Percentiles rank a stretch among this genome's conserved stretches.
phyloP scores from a whole-genome alignment of 2,329 filamentous ascomycete genomes.

The Graphiopsis chlorocephala region DNA sequence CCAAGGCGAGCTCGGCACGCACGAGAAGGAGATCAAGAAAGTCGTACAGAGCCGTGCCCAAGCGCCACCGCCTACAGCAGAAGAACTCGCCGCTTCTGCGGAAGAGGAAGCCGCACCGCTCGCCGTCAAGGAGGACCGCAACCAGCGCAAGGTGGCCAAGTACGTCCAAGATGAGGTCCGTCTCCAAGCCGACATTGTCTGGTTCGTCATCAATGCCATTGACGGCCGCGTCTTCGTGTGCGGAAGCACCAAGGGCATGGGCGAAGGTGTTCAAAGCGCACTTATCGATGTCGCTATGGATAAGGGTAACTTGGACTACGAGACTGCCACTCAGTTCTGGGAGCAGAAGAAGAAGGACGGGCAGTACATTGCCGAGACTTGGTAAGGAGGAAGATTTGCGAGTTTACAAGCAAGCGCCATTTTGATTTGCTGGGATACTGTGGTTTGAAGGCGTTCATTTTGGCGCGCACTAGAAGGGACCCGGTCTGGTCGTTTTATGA shows the following conservation, averaged over 20 bases:
- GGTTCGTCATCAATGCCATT: slow-evolving; percentile 95
- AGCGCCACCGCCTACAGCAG: slow-evolving; percentile 26
- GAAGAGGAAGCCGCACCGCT: slow-evolving; percentile 63
- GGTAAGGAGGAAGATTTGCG: slow-evolving; percentile 22
- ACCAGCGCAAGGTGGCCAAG: slow-evolving; percentile 64
- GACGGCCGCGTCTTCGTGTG: slow-evolving; percentile 96
- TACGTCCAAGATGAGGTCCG: slow-evolving; percentile 97
- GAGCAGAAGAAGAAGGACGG: slow-evolving; percentile 84
- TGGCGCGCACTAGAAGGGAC: not conserved
- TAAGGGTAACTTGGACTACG: slow-evolving; percentile 80
- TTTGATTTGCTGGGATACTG: not conserved
- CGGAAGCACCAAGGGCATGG: slow-evolving; percentile 93
- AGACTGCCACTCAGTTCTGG: slow-evolving; percentile 88
- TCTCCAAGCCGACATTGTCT: slow-evolving; percentile 91
- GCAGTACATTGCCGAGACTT: slow-evolving; percentile 80
- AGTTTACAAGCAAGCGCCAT: not conserved
- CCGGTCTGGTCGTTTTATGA: not conserved
- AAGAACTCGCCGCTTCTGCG: slow-evolving; percentile 25
- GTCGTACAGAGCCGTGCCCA: slow-evolving; percentile 47
- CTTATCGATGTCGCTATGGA: slow-evolving; percentile 87
- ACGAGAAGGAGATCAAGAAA: slow-evolving; percentile 61
- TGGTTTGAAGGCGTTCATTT: not conserved
- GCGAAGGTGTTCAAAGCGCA: slow-evolving; percentile 87
- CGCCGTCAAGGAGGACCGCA: slow-evolving; percentile 12
- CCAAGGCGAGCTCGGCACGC: slow-evolving; percentile 90